phyloP scores from a whole-genome alignment of 2,329 filamentous ascomycete genomes.

The Fonsecaea multimorphosa region DNA sequence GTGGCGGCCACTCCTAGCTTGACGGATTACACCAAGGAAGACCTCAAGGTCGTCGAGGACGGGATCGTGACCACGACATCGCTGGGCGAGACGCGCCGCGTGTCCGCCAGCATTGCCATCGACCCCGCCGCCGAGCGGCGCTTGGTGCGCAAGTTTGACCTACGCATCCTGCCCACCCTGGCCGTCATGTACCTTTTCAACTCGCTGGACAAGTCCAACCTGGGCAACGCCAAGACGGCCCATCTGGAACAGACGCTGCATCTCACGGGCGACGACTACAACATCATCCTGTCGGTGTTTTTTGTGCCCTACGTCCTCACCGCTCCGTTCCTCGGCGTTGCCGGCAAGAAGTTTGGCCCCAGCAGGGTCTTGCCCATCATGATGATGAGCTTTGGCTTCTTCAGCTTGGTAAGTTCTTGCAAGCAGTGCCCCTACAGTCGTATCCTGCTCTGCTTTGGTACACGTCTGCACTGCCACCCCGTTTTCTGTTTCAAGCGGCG shows the following conservation, averaged over 20 bases:
- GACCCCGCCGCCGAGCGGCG: constrained; percentile 55
- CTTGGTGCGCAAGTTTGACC: constrained; percentile 62
- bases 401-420: constrained; percentile 59
- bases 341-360: constrained; percentile 72
- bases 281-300: constrained; percentile 72
- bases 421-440: too few species aligned
- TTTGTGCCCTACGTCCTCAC: constrained; percentile 76
- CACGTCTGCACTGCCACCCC: too few species aligned
- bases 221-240: constrained; percentile 64
- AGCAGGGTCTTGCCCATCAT: constrained; percentile 68
- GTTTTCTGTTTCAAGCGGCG: not conserved
- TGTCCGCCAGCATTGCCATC: constrained; percentile 40
- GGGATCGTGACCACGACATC: constrained; percentile 1
- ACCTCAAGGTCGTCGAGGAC: constrained; percentile 31
- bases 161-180: constrained; percentile 61
- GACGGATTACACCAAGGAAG: constrained; percentile 7
- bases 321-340: constrained; percentile 68
- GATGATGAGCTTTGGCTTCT: constrained; percentile 71
- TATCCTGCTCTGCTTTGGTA: too few species aligned
- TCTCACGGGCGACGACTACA: constrained; percentile 69
- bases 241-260: constrained; percentile 58
- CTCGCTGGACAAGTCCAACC: constrained; percentile 56
- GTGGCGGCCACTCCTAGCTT: not conserved
- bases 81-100: constrained; percentile 16
- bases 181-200: constrained; percentile 64